Evolutionary conservation across 1,284 basidiomycete genomes (phyloP), one percentile per base, ranked within the genome.

Genomic region (Tilletia horrida): DNA sequence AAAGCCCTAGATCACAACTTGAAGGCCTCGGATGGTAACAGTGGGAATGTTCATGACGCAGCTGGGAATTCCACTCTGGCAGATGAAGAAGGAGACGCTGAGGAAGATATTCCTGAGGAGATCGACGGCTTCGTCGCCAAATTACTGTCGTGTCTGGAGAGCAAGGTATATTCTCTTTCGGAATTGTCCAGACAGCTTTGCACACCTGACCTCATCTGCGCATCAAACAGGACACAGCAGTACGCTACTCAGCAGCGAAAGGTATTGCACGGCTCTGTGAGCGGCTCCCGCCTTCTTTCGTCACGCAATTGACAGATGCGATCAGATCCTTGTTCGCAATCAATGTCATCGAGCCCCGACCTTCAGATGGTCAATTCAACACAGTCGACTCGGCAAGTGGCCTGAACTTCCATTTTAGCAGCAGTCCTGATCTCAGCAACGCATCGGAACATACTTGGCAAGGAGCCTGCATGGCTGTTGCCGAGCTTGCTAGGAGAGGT

Each of bases 201-300:
- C 47, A 25, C 23, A n/a, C 31, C 44, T 13, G 43, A 50, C 11
- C 65, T 69, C 45, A 25, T 25, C 21, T 74, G n/a, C 21, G 13
- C 50, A 14, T 55, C 50, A 18, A 23, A 35, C 7, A 96, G 92
- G 94, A 97, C 79, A 97, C 96, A 0, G 85, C 93, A 35, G 93
- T 98, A 23, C 90, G 96, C 59, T 98, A 93, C 87, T 93, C 94
- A 11, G 88, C 92, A 1, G 92, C 96, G 4, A 99, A 98, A 82
- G 92, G 92, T 29, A 84, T 97, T 13, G 91, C 93, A 4, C 88
- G 93, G 7, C 86, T 98, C 48, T 87, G 91, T 1, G 88, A 90
- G 70, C 86, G 90, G 16, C 86, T 98, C 0, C 91, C 95, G 1
- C 68, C 82, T 0, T 88, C 89, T 14, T 90, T 94, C 75, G 85